These are phyloP conservation scores for Thelonectria discophora DNA, from an alignment of 2,329 filamentous ascomycete species.

Conservation along the genomic window DNA sequence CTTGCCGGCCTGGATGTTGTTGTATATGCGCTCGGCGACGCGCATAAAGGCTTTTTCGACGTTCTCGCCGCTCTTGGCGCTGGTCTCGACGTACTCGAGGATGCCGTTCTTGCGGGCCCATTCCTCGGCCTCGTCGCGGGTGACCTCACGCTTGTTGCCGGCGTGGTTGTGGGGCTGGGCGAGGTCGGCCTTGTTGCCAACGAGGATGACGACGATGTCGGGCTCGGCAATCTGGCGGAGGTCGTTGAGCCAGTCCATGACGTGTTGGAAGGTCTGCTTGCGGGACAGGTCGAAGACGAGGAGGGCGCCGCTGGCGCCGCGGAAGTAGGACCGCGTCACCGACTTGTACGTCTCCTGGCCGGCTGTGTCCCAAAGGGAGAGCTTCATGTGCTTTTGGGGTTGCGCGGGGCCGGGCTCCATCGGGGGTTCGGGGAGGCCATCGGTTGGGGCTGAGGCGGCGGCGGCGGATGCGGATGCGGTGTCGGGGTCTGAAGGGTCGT, in stretches of 20 bases:
- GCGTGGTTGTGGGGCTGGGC: constrained; percentile 62
- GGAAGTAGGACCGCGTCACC: constrained; percentile 93
- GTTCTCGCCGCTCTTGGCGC: constrained; percentile 92
- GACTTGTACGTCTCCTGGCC: constrained; percentile 98
- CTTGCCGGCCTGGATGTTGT: constrained; percentile 93
- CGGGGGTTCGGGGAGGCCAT: constrained; percentile 64
- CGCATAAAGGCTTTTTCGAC: constrained; percentile 94
- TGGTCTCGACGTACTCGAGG: constrained; percentile 94
- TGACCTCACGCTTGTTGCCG: constrained; percentile 79
- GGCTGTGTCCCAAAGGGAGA: constrained; percentile 94
- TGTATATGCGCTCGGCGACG: constrained; percentile 93
- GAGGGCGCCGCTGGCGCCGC: constrained; percentile 75
- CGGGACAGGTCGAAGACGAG: constrained; percentile 96
- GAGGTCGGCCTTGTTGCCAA: constrained; percentile 94
- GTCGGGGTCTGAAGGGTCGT: constrained; percentile 28
- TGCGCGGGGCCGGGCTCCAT: constrained; percentile 47
- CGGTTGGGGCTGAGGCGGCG: no score
- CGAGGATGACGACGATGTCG: constrained; percentile 91
- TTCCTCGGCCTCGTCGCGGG: constrained; percentile 81
- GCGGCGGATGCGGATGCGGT: constrained; percentile 27
- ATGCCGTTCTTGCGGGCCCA: constrained; percentile 90
- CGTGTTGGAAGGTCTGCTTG: constrained; percentile 84
- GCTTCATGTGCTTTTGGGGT: constrained; percentile 84
- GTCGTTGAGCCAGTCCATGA: constrained; percentile 93
- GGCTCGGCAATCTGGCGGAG: constrained; percentile 94